Base-by-base conservation (phyloP, 306 rosid species). In the Fagus sylvatica region DNA sequence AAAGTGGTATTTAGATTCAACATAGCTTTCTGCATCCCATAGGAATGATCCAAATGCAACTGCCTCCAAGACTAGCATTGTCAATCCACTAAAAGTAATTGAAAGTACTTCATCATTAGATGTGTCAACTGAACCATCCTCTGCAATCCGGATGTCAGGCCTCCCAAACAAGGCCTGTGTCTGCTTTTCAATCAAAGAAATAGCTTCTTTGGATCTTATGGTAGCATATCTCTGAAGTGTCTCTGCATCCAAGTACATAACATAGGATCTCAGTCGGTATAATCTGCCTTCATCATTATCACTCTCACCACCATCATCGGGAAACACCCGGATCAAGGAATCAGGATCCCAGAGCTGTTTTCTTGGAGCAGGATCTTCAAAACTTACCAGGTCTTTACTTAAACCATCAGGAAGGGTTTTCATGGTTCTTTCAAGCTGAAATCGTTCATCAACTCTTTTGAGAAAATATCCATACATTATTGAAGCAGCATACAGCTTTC, bases 391-490 rank as follows among this genome's bases (percentile, higher is more conserved):
- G 71, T 74, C 80, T 81, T 77, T 83, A 15, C 88, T 88, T 11
- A 87, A 81, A 41, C 88, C 93, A 79, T 85, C 74, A 11, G 99
- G 96, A 80, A 91, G 93, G 62, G 91, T 95, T 69, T 91, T 90
- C 94, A 89, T 82, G 56, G 86, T 79, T 80, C 93, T 88, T 79
- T 95, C 98, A 3, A 95, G 98, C 79, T 95, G 98, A 81, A 81
- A 95, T 75, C 98, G 88, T 43, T 95, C 89, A 82, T 95, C 98
- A 41, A 95, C 97, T 83, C 98, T 91, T 84, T 81, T 92, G 57
- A 95, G 96, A 68, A 95, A 95, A 80, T 95, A 95, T 70, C 98
- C 98, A 17, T 95, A 95, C 97, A 95, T 95, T 68, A 95, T 88
- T 16, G 98, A 95, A 86, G 98, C 97, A 61, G 98, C 98, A 85